Conservation (phyloP, 805 yeast species). For the Tetrapisispora nanseiensis region DNA sequence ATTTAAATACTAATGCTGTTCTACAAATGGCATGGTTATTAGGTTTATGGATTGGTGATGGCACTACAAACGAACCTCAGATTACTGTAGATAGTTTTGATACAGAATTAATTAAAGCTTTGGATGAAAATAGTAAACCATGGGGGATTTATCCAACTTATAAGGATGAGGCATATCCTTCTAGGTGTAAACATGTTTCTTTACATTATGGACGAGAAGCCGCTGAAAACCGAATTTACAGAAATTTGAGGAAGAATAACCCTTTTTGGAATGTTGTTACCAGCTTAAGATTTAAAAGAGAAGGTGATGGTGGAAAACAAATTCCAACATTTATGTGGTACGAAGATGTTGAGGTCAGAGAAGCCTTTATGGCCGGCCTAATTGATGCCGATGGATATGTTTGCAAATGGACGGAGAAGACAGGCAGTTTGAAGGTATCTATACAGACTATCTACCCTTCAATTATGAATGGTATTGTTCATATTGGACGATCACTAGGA, state of each 20-base stretch:
- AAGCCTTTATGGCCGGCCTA: conserved; percentile 37
- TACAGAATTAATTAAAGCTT: conserved; percentile 16
- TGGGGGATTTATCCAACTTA: conserved; percentile 22
- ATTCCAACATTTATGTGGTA: conserved; percentile 30
- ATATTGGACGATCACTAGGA: conserved; percentile 37
- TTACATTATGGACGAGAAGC: conserved; percentile 14
- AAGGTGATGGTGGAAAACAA: conserved; percentile 19
- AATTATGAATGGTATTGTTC: conserved; percentile 31
- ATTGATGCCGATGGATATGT: conserved; percentile 34
- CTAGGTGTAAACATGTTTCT: conserved; percentile 20
- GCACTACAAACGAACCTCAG: conserved; percentile 21
- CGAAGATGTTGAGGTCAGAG: conserved; percentile 35
- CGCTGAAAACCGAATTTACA: conserved; percentile 7
- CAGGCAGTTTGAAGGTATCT: conserved; percentile 19
- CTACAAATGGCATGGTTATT: conserved; percentile 30
- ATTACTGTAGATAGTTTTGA: conserved; percentile 28
- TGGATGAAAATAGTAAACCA: conserved; percentile 17
- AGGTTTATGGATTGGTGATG: conserved; percentile 36
- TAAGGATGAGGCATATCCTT: conserved; percentile 13
- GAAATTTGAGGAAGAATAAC: conserved; percentile 18
- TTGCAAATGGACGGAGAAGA: conserved; percentile 10
- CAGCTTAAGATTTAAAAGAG: conserved; percentile 17
- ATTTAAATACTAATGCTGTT: conserved; percentile 18
- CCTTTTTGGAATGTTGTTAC: conserved; percentile 27
- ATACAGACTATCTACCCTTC: conserved; percentile 27